A percentile compares a stretch with the other conserved stretches of the same genome.
phyloP scores from a whole-genome alignment of 495 filamentous ascomycete species.

The Astrocystis sublimbata region DNA sequence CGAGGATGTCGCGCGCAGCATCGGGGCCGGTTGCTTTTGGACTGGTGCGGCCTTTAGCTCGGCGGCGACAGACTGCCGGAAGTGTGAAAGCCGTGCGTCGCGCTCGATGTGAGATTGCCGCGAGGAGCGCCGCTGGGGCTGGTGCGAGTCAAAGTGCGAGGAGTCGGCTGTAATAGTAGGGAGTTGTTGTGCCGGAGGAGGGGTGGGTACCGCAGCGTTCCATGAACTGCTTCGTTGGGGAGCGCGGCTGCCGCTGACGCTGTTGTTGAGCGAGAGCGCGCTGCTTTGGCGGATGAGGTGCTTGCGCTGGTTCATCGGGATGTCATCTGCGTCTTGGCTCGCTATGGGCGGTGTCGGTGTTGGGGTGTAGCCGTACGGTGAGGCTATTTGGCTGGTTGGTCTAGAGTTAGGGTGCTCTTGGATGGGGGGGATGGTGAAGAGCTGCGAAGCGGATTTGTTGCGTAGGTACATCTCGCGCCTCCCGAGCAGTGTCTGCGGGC shows the following conservation, averaged over 20 bases:
- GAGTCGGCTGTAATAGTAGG: slow-evolving; percentile 29
- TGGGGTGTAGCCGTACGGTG: slow-evolving; percentile 34
- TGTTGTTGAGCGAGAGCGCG: slow-evolving; percentile 24
- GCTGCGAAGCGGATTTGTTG: slow-evolving; percentile 46
- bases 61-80: slow-evolving; percentile 69
- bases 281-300: slow-evolving; percentile 52
- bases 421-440: slow-evolving; percentile 23
- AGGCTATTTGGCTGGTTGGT: slow-evolving; percentile 35
- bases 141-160: slow-evolving; percentile 56
- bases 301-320: slow-evolving; percentile 72
- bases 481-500: slow-evolving; percentile 59
- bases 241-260: slow-evolving; percentile 13
- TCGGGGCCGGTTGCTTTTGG: slow-evolving; percentile 32
- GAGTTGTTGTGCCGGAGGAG: slow-evolving; percentile 17
- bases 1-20: slow-evolving; percentile 39
- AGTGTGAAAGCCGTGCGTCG: slow-evolving; percentile 69
- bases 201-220: slow-evolving; percentile 25
- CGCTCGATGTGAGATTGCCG: slow-evolving; percentile 46
- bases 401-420: slow-evolving; percentile 26
- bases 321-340: slow-evolving; percentile 57
- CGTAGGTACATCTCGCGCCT: slow-evolving; percentile 62
- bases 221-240: slow-evolving; percentile 7
- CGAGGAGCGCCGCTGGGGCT: slow-evolving; percentile 50
- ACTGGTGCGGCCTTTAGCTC: slow-evolving; percentile 54
- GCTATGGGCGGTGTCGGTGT: slow-evolving; percentile 14